Percentiles rank a stretch among this genome's conserved stretches.
These are phyloP conservation scores for Monilinia aucupariae DNA, from an alignment of 2,329 filamentous ascomycete genomes.

Conservation along the genomic window DNA sequence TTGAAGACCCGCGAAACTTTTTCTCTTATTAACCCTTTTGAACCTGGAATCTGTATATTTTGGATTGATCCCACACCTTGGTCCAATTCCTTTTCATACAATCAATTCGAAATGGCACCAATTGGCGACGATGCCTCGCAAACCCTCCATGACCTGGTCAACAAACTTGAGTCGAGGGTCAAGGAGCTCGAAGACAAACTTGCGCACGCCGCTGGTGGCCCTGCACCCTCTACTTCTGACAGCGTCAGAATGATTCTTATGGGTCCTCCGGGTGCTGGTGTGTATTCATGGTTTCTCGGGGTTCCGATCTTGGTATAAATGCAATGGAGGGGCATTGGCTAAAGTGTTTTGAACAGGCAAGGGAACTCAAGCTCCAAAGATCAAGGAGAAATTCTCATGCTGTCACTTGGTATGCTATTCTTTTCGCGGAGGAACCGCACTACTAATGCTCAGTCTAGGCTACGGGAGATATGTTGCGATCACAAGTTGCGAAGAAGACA, in stretches of 20 bases:
- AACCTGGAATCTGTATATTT: slow-evolving; percentile 11
- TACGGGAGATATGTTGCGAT: slow-evolving; percentile 97
- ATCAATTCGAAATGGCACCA: slow-evolving; percentile 67
- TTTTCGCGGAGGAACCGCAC: not conserved
- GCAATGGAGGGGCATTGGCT: slow-evolving; percentile 20
- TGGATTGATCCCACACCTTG: slow-evolving; percentile 25
- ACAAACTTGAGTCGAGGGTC: slow-evolving; percentile 79
- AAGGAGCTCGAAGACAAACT: slow-evolving; percentile 76
- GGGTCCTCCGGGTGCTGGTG: slow-evolving; percentile 95
- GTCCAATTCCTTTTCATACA: slow-evolving; percentile 24
- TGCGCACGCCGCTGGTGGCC: slow-evolving; percentile 45
- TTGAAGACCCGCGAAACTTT: slow-evolving; percentile 7
- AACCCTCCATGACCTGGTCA: slow-evolving; percentile 77
- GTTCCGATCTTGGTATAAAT: not conserved
- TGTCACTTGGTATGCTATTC: slow-evolving; percentile 79
- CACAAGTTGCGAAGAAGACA: slow-evolving; percentile 97
- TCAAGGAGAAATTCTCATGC: slow-evolving; percentile 96
- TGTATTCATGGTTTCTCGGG: slow-evolving; percentile 36
- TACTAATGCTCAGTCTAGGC: slow-evolving; percentile 52
- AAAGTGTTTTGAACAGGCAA: slow-evolving; percentile 61
- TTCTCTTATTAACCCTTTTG: not conserved
- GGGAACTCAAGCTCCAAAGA: slow-evolving; percentile 94
- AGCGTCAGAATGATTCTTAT: slow-evolving; percentile 94
- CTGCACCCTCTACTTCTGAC: slow-evolving; percentile 51
- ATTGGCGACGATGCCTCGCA: slow-evolving; percentile 76